These are phyloP conservation scores for Cynara cardunculus DNA, from an alignment of 129 eudicot genomes.

Conservation along the genomic window DNA sequence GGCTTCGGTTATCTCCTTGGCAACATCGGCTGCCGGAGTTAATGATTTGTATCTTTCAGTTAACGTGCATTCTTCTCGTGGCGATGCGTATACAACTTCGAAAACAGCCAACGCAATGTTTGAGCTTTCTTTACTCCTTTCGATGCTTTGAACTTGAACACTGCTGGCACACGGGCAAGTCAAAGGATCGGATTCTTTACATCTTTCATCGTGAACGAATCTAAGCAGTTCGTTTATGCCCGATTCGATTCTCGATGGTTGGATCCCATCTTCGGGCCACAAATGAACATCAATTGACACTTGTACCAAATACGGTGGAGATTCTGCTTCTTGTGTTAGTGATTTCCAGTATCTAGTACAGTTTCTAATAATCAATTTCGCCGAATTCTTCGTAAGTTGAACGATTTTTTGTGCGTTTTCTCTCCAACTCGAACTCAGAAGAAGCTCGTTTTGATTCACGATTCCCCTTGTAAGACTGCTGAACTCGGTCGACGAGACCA, in stretches of 20 bases:
- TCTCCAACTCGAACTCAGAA: conserved; percentile 19
- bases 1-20: conserved; percentile 42
- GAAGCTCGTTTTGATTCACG: conserved; percentile 26
- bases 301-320: conserved; percentile 55
- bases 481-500: conserved; percentile 42
- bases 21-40: conserved; percentile 62
- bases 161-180: conserved; percentile 33
- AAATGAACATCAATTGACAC: conserved; percentile 42
- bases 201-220: conserved; percentile 34
- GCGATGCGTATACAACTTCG: conserved; percentile 53
- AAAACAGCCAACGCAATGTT: conserved; percentile 47
- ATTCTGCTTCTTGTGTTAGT: conserved; percentile 50
- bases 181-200: conserved; percentile 32
- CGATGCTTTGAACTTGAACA: conserved; percentile 56
- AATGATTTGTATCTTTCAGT: conserved; percentile 48
- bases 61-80: conserved; percentile 24
- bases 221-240: conserved; percentile 37
- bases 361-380: conserved; percentile 31
- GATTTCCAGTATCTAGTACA: conserved; percentile 48
- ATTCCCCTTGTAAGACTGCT: conserved; percentile 31
- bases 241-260: conserved; percentile 54
- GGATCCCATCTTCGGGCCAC: conserved; percentile 56
- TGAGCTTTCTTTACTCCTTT: conserved; percentile 38
- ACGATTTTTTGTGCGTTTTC: conserved; percentile 20
- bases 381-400: background rate